Base-by-base conservation (phyloP, 495 filamentous ascomycete species). In the Elaphomyces granulatus region DNA sequence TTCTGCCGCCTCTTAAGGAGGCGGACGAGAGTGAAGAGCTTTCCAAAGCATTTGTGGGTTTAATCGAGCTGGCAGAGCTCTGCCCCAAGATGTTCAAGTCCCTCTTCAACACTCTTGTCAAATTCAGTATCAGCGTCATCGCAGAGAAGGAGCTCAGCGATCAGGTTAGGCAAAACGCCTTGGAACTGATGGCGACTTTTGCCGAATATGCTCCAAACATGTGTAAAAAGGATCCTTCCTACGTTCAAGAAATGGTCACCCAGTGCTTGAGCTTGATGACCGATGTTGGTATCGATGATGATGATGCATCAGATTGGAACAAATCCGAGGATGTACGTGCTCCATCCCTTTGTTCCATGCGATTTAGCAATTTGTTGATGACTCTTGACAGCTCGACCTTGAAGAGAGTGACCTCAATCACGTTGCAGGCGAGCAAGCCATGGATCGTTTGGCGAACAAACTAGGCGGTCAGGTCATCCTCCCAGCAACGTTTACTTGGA, bases 201-300 rank as follows among this genome's bases (percentile, higher is more conserved):
- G 90, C 92, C 44, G 92, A 99, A 49, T 87, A 90, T 46, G 80
- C 80, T 1, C 83, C 92, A 8, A 74, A 77, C 19, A 93, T 95
- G 80, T 96, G 90, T 67, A 80, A 76, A 57, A 96, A 95, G 50
- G 86, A 99, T 52, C 56, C 80, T 3, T 78, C 74, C 12, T 99
- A 92, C 58, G 88, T 87, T 6, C 74, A 70, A 37, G 84, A 94
- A 45, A 99, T 99, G 92, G 87, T 99, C 48, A 96, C 87, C 0
- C 92, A 99, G 60, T 99, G 92, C 55, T 65, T 99, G 46, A 96
- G 90, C 47, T 61, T 99, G 50, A 96, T 99, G 92, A 99, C 92
- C n/a, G 92, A 99, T 58, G 78, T 99, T 44, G 92, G 88, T 26
- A 67, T 74, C 38, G 92, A 96, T 45, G 92, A 99, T 46, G 88